These are phyloP conservation scores for Malus hybrid DNA, from an alignment of 331 rosid species.

Conservation along the genomic window DNA sequence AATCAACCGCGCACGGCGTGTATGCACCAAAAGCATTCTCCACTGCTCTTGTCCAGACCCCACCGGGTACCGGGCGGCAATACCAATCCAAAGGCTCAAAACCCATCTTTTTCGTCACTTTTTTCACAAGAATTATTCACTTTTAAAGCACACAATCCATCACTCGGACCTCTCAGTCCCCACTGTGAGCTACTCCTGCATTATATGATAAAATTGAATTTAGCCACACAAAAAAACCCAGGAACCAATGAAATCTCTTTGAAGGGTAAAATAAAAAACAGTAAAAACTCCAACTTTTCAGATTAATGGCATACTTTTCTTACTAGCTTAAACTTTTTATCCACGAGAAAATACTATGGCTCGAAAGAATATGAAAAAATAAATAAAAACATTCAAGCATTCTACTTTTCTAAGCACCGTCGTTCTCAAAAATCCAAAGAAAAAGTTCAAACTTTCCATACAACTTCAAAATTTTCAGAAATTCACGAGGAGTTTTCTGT, in stretches of 20 bases:
- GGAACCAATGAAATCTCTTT: neutral
- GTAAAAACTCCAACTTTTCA: neutral
- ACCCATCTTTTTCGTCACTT: conserved; percentile 38
- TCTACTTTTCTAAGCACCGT: neutral
- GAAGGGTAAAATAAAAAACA: neutral
- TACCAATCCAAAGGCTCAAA: conserved; percentile 69
- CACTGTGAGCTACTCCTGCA: conserved; percentile 14
- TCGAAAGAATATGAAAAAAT: neutral
- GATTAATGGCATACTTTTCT: neutral
- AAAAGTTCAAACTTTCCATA: neutral
- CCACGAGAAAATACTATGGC: neutral
- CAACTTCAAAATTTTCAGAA: neutral
- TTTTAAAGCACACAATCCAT: conserved; percentile 2
- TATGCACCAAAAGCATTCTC: conserved; percentile 80
- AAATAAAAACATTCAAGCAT: neutral
- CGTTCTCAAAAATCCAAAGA: neutral
- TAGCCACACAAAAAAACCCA: neutral
- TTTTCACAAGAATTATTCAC: neutral
- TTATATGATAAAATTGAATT: neutral
- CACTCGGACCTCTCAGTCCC: neutral
- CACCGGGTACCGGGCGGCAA: conserved; percentile 74
- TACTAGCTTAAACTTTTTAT: neutral
- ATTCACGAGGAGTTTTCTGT: neutral
- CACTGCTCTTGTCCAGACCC: conserved; percentile 69
- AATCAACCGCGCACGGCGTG: conserved; percentile 81